Evolutionary conservation across 106 monocot genomes (phyloP).

Genomic region (Acorus calamus): DNA sequence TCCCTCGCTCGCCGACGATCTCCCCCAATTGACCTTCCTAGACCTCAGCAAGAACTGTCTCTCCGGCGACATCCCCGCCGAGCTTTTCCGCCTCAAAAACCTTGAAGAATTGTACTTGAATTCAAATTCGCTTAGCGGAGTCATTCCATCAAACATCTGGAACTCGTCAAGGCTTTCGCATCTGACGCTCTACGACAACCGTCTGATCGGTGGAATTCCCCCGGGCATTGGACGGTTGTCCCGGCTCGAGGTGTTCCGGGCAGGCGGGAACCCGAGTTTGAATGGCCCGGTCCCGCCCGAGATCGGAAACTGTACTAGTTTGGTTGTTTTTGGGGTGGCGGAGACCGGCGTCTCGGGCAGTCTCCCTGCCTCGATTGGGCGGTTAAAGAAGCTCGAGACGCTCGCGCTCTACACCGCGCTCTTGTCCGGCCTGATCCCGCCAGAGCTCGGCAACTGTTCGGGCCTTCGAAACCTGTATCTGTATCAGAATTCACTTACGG

Average conservation of each 20-base stretch:
- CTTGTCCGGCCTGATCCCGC: slow-evolving; percentile 68
- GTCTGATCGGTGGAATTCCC: slow-evolving; percentile 60
- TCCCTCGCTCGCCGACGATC: slow-evolving; percentile 36
- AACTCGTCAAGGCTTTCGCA: slow-evolving; percentile 44
- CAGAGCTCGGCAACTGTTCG: slow-evolving; percentile 68
- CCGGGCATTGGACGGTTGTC: slow-evolving; percentile 48
- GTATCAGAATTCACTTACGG: slow-evolving; percentile 78
- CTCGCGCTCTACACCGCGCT: slow-evolving; percentile 75
- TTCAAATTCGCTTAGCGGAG: slow-evolving; percentile 60
- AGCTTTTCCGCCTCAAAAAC: slow-evolving; percentile 46
- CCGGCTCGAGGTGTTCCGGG: slow-evolving; percentile 65
- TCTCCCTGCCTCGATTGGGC: slow-evolving; percentile 56
- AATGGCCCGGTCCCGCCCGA: slow-evolving; percentile 58
- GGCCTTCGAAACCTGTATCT: slow-evolving; percentile 60
- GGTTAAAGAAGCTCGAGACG: slow-evolving; percentile 56
- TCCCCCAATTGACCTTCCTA: slow-evolving; percentile 21
- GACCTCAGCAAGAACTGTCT: slow-evolving; percentile 78
- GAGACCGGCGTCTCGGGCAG: slow-evolving; percentile 73
- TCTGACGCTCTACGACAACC: slow-evolving; percentile 72
- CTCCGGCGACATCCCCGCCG: slow-evolving; percentile 64
- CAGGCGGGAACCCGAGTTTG: slow-evolving; percentile 69
- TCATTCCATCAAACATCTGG: slow-evolving; percentile 58
- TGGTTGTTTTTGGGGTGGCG: slow-evolving; percentile 70
- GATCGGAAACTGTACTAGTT: slow-evolving; percentile 74
- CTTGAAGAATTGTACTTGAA: slow-evolving; percentile 51